These are phyloP conservation scores for Allium fistulosum DNA, from an alignment of 106 monocot genomes.

Conservation along the genomic window DNA sequence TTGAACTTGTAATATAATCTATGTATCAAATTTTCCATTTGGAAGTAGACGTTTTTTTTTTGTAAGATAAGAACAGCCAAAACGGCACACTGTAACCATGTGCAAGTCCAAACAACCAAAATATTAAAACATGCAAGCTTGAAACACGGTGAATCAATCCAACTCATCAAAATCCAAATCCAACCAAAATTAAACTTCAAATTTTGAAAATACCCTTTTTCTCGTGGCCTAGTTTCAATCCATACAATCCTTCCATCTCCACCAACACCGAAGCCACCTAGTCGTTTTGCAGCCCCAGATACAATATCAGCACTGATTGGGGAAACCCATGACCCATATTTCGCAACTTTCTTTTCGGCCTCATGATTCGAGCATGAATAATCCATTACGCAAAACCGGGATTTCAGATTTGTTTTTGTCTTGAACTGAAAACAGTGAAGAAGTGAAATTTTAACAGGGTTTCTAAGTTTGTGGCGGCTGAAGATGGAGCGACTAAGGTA, in stretches of 20 bases:
- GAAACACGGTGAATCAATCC: too few relatives aligned
- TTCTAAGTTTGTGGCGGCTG: background rate
- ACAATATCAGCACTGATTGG: conserved; percentile 85
- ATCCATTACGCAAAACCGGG: background rate
- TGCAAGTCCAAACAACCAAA: background rate
- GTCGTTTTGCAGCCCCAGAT: conserved; percentile 62
- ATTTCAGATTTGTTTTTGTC: background rate
- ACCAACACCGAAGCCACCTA: conserved; percentile 59
- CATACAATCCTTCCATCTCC: conserved; percentile 78
- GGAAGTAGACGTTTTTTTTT: too few relatives aligned
- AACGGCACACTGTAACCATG: background rate
- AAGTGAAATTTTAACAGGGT: background rate
- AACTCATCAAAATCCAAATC: too few relatives aligned
- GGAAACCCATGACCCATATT: conserved; percentile 91
- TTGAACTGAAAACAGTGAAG: background rate
- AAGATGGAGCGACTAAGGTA: background rate
- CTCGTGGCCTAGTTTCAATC: conserved; percentile 80
- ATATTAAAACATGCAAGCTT: background rate
- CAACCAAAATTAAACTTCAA: background rate
- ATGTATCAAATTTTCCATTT: too few relatives aligned
- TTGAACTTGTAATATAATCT: too few relatives aligned
- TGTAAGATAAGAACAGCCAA: too few relatives aligned
- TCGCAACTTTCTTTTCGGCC: conserved; percentile 30
- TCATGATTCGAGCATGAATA: background rate
- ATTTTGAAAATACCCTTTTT: conserved; percentile 50